Evolutionary conservation across 352 stramenopile species (phyloP), one percentile per base, ranked within the genome.

Genomic region (Phytopythium oedochilum): DNA sequence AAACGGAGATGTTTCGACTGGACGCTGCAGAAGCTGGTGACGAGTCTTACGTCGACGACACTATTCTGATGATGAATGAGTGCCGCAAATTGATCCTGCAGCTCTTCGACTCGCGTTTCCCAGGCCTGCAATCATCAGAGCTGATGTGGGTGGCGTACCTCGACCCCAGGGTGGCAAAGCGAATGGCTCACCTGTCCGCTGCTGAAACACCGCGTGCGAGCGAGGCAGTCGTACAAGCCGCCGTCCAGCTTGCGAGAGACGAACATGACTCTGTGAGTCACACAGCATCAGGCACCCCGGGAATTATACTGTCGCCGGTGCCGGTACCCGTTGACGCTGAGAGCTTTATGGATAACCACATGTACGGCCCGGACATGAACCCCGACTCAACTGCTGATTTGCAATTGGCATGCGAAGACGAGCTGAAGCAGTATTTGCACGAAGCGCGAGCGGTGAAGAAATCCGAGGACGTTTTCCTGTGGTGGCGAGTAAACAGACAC

Each of bases 41-140:
- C 17, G 57, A 63, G 23, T 0, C 4, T 0, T 59, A 35, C 22
- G 51, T 64, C 0, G 50, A 1, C 12, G 35, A 64, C 35, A 59
- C 50, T 12, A 17, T 39, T 5, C 3, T 59, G 9, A 64, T 55
- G 44, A 64, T 64, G 57, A 53, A 64, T n/a, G 51, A 64, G 1
- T 64, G 50, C 18, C 34, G 50, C 3, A 18, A 11, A 15, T 14
- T 47, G 25, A 44, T 52, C 1, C 22, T 46, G 25, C 35, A 39
- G 23, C 28, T 59, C 26, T 64, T 51, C 22, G 39, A 59, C 23
- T 1, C 35, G 4, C 50, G 51, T 59, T 35, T 18, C 40, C n/a
- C 14, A 22, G 28, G 4, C 2, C 49, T 18, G 40, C 40, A 45
- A 49, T 28, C 1, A 63, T 38, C 29, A 36, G 29, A 63, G 23